A percentile compares a stretch with the other conserved stretches of the same genome.
Evolutionary conservation across 441 rosid species (phyloP).

Genomic region (Populus hybrid): DNA sequence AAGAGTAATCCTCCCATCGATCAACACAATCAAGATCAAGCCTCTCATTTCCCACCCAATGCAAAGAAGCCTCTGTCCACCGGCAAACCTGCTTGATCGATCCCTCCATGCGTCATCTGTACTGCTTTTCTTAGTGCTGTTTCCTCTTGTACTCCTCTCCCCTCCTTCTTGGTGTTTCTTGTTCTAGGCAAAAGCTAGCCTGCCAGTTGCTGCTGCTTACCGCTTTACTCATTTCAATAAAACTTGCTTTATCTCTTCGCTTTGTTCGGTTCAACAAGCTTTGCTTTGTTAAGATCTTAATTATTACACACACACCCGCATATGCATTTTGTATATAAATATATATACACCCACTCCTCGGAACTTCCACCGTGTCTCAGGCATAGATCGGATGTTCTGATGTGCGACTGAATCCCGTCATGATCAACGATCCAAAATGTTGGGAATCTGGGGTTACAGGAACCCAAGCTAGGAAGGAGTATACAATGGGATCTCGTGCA

Average conservation of each 20-base stretch:
- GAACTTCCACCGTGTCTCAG: background rate
- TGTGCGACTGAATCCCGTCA: background rate
- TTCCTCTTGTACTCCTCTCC: background rate
- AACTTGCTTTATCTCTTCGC: background rate
- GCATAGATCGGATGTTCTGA: background rate
- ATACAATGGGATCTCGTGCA: background rate
- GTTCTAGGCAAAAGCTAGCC: background rate
- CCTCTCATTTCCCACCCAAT: background rate
- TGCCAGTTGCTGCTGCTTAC: background rate
- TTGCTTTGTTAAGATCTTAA: background rate
- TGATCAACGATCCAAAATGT: background rate
- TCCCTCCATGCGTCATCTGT: background rate
- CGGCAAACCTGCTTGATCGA: background rate
- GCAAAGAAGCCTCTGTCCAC: background rate
- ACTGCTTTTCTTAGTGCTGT: background rate
- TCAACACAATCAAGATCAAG: background rate
- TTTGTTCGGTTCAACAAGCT: background rate
- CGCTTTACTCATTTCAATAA: background rate
- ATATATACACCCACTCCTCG: no score
- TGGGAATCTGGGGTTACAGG: background rate
- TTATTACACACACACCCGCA: background rate
- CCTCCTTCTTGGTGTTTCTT: background rate
- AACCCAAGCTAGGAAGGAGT: background rate
- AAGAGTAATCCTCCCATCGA: background rate
- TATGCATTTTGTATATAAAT: no score